These are phyloP conservation scores for Tricholoma terreum DNA, from an alignment of 768 basidiomycete genomes.

Conservation along the genomic window DNA sequence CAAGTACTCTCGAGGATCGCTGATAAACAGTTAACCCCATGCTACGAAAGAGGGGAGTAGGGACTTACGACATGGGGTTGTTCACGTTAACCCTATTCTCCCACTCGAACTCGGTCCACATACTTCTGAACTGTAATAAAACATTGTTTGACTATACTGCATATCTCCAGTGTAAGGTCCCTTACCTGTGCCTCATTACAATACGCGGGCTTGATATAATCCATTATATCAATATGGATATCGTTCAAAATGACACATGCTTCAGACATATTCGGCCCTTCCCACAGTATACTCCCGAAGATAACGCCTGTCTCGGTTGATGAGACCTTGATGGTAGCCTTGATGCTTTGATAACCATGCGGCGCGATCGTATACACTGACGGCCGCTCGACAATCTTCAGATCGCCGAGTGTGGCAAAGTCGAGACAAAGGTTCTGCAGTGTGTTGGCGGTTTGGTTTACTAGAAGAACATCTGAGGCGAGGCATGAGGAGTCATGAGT, in stretches of 20 bases:
- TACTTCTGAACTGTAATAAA: constrained; percentile 75
- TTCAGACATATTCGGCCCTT: constrained; percentile 83
- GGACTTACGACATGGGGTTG: constrained; percentile 72
- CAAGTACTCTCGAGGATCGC: constrained; percentile 86
- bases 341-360: constrained; percentile 97
- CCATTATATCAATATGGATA: constrained; percentile 98
- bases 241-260: constrained; percentile 94
- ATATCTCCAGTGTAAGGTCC: constrained; percentile 3
- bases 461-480: constrained; percentile 80
- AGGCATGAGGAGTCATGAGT: not conserved
- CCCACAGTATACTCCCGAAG: constrained; percentile 97
- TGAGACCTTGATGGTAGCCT: constrained; percentile 97
- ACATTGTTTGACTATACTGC: not conserved
- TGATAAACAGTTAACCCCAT: constrained; percentile 23
- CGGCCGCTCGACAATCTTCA: constrained; percentile 97
- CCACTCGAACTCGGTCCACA: constrained; percentile 99
- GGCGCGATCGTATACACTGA: constrained; percentile 91
- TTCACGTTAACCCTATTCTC: constrained; percentile 98
- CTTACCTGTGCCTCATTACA: constrained; percentile 90
- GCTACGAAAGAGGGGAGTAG: constrained; percentile 1
- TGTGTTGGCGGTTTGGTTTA: constrained; percentile 93
- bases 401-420: constrained; percentile 94
- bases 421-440: constrained; percentile 96
- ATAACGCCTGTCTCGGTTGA: constrained; percentile 99
- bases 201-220: constrained; percentile 94